phyloP scores from a whole-genome alignment of 441 rosid species.

The Corymbia calophylla region DNA sequence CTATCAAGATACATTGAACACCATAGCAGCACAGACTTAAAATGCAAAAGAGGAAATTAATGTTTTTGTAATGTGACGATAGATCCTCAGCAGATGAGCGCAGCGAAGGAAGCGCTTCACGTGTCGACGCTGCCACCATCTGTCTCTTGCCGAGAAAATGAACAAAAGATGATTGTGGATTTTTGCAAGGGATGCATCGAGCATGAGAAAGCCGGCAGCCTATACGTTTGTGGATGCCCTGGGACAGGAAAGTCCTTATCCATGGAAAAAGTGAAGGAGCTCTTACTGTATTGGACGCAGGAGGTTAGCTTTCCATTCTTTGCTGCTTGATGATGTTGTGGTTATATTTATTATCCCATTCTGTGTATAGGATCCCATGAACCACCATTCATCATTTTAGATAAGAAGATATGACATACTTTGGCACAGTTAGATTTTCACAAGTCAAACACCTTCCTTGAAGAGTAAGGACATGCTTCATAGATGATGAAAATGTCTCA shows the following conservation, averaged over 20 bases:
- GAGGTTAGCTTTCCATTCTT: constrained; percentile 27
- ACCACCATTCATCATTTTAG: neutral
- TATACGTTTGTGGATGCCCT: constrained; percentile 75
- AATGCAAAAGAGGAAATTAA: neutral
- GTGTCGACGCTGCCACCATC: constrained; percentile 55
- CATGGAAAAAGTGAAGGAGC: constrained; percentile 57
- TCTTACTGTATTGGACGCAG: constrained; percentile 47
- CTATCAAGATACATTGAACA: neutral
- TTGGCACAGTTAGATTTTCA: neutral
- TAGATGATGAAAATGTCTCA: neutral
- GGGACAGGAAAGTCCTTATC: constrained; percentile 87
- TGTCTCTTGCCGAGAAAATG: constrained; percentile 59
- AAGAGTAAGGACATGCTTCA: neutral
- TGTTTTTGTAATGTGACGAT: neutral
- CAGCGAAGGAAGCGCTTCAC: constrained; percentile 55
- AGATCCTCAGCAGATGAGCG: constrained; percentile 57
- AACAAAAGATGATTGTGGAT: constrained; percentile 47
- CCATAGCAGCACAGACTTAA: neutral
- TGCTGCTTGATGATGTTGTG: neutral
- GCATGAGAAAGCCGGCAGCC: constrained; percentile 60
- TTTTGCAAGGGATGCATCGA: constrained; percentile 51
- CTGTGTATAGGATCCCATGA: neutral
- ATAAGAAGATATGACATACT: neutral
- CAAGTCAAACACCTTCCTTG: neutral
- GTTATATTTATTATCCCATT: neutral